Conservation (phyloP, 1,284 basidiomycete genomes). For the Austropuccinia psidii region DNA sequence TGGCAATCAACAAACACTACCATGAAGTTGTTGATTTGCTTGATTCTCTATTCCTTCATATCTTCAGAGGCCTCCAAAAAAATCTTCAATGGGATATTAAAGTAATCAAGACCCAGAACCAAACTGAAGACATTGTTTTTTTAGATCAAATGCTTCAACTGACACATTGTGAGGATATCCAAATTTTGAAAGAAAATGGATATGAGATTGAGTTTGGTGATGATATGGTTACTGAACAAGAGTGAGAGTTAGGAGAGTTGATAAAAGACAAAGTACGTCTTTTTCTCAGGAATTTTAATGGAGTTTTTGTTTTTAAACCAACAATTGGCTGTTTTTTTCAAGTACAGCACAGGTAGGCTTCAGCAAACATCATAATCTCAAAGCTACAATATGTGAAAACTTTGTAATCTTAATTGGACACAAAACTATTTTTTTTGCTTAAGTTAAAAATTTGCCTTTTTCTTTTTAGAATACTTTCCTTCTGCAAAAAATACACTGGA, state of each 20-base stretch:
- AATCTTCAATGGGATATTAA: constrained; percentile 72
- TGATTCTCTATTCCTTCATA: constrained; percentile 45
- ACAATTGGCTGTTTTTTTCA: too few relatives aligned
- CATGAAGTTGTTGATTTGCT: constrained; percentile 58
- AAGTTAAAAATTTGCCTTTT: too few relatives aligned
- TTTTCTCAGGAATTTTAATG: constrained; percentile 67
- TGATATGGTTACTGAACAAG: constrained; percentile 62
- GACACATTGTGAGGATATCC: constrained; percentile 77
- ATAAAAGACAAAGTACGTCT: constrained; percentile 20
- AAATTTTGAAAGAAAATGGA: constrained; percentile 53
- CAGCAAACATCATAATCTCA: too few relatives aligned
- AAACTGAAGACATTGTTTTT: constrained; percentile 56
- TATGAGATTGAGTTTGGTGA: constrained; percentile 54
- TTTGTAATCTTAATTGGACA: too few relatives aligned
- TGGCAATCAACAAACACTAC: constrained; percentile 97
- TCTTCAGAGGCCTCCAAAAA: constrained; percentile 51
- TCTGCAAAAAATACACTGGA: too few relatives aligned
- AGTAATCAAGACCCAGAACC: constrained; percentile 74
- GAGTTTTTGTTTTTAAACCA: too few relatives aligned
- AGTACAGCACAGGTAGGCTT: too few relatives aligned
- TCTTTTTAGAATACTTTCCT: too few relatives aligned
- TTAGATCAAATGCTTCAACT: constrained; percentile 52
- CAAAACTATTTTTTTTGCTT: too few relatives aligned
- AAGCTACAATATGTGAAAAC: constrained; percentile 73
- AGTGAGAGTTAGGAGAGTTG: constrained; percentile 26